A percentile compares a stretch with the other conserved stretches of the same genome.
Evolutionary conservation across 768 basidiomycete species (phyloP).

Genomic region (Coprinopsis strossmayeri): DNA sequence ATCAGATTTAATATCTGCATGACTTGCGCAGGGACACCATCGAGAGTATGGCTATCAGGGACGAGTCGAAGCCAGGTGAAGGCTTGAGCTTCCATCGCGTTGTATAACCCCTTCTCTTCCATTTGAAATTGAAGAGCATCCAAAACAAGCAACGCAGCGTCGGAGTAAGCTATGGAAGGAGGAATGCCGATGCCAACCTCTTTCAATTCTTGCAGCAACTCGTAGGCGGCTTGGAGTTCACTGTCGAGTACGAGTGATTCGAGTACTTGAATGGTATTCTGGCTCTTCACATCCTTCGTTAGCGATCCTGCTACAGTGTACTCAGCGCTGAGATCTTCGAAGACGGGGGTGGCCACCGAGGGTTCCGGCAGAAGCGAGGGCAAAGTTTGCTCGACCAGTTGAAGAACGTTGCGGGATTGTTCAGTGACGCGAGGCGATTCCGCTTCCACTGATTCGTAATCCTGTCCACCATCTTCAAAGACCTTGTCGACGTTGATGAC

Average conservation of each 20-base stretch:
- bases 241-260: constrained; percentile 15
- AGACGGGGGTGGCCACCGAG: constrained; percentile 20
- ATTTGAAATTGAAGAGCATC: neutral
- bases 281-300: neutral
- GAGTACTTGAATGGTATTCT: constrained; percentile 16
- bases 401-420: constrained; percentile 16
- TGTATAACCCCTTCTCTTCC: constrained; percentile 1
- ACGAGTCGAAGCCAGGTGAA: constrained; percentile 28
- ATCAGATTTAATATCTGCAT: constrained; percentile 18
- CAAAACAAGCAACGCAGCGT: constrained; percentile 21
- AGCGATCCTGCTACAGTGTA: constrained; percentile 17
- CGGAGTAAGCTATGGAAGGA: constrained; percentile 20
- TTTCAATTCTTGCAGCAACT: constrained; percentile 25
- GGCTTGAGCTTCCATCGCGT: constrained; percentile 17
- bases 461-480: constrained; percentile 26
- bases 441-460: constrained; percentile 20
- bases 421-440: too few species aligned
- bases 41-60: constrained; percentile 15
- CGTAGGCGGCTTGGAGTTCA: constrained; percentile 21
- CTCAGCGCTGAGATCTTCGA: constrained; percentile 26
- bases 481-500: constrained; percentile 9
- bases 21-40: constrained; percentile 14
- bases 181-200: constrained; percentile 24
- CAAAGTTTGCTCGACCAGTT: constrained; percentile 21
- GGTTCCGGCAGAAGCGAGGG: constrained; percentile 25